Conservation (phyloP, 2,329 filamentous ascomycete genomes). For the Mycosphaerelloides madeirae region DNA sequence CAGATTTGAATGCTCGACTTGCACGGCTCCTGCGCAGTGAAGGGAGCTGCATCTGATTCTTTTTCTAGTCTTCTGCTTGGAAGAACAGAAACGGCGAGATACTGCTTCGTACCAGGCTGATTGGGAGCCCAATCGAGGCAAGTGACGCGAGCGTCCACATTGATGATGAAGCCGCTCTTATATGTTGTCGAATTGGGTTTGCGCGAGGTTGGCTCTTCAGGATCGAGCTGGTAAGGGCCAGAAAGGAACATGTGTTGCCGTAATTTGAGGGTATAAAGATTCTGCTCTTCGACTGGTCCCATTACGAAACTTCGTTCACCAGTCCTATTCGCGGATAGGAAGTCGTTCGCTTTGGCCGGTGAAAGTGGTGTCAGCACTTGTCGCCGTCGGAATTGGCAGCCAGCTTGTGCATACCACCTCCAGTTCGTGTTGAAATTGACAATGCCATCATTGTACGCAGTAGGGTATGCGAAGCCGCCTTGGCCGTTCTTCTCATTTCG, state of each 20-base stretch:
- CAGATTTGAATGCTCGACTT: conserved; percentile 55
- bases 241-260: conserved; percentile 43
- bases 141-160: conserved; percentile 51
- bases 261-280: conserved; percentile 39
- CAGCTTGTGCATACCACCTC: conserved; percentile 50
- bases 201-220: conserved; percentile 18
- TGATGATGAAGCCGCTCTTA: conserved; percentile 50
- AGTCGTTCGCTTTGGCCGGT: conserved; percentile 36
- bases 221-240: conserved; percentile 36
- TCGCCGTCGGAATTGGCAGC: conserved; percentile 40
- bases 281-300: conserved; percentile 46
- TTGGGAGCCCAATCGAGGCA: conserved; percentile 45
- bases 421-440: conserved; percentile 45
- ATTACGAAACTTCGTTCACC: conserved; percentile 44
- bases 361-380: conserved; percentile 39
- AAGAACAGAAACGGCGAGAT: conserved; percentile 46
- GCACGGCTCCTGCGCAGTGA: conserved; percentile 46
- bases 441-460: conserved; percentile 41
- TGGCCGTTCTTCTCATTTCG: conserved; percentile 33
- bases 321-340: conserved; percentile 37
- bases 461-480: conserved; percentile 40
- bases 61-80: conserved; percentile 20
- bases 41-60: conserved; percentile 40
- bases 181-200: conserved; percentile 1
- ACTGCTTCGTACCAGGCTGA: conserved; percentile 46